Percentiles rank a stretch among this genome's conserved stretches.
Evolutionary conservation across 75 land plant genomes (phyloP).

Genomic region (Sequoiadendron giganteum): DNA sequence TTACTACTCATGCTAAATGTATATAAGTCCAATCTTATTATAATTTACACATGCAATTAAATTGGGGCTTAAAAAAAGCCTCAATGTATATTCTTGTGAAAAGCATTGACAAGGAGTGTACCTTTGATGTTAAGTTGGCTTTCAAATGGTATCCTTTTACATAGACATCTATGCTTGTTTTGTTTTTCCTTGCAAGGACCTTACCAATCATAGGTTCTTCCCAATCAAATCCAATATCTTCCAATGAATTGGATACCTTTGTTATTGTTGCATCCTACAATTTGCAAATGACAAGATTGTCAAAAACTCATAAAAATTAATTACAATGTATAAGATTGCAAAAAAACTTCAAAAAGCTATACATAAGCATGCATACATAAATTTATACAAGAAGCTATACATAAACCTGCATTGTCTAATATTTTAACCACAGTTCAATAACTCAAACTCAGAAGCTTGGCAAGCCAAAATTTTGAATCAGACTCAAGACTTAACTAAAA

Average conservation of each 20-base stretch:
- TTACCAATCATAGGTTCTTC: constrained; percentile 32
- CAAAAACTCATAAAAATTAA: neutral
- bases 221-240: constrained; percentile 33
- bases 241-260: constrained; percentile 10
- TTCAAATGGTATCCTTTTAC: constrained; percentile 33
- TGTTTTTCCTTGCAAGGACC: constrained; percentile 22
- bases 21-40: neutral
- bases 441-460: too few species aligned
- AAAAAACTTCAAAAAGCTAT: neutral
- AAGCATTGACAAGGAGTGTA: constrained; percentile 6
- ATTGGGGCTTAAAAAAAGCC: neutral
- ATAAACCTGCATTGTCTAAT: too few species aligned
- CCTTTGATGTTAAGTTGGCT: constrained; percentile 33
- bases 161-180: constrained; percentile 25
- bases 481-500: too few species aligned
- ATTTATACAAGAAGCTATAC: too few species aligned
- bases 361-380: neutral
- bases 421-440: too few species aligned
- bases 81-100: neutral
- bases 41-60: neutral
- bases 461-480: too few species aligned
- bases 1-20: neutral
- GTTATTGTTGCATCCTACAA: constrained; percentile 35
- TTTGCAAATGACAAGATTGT: constrained; percentile 1
- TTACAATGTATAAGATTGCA: neutral